phyloP scores from a whole-genome alignment of 768 basidiomycete species.

The Panaeolus cyanescens region DNA sequence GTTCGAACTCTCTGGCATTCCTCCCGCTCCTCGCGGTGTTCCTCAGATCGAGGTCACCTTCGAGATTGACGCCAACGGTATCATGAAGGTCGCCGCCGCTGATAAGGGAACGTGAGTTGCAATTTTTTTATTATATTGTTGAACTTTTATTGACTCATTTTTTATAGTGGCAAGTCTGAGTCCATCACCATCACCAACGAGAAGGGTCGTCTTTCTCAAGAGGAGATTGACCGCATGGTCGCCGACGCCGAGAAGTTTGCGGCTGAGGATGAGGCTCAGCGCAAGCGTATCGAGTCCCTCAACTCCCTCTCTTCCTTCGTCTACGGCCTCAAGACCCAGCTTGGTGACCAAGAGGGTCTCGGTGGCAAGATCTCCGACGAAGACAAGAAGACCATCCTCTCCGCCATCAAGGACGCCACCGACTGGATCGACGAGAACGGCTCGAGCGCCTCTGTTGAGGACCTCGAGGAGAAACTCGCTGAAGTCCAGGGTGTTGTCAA shows the following conservation, averaged over 20 bases:
- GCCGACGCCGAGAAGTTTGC: slow-evolving; percentile 91
- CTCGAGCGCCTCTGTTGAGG: slow-evolving; percentile 74
- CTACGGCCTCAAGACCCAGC: slow-evolving; percentile 85
- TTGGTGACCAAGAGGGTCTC: slow-evolving; percentile 85
- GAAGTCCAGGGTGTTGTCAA: slow-evolving; percentile 76
- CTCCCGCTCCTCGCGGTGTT: slow-evolving; percentile 93
- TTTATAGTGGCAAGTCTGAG: slow-evolving; percentile 75
- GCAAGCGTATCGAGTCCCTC: slow-evolving; percentile 84
- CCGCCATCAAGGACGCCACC: slow-evolving; percentile 82
- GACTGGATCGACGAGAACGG: slow-evolving; percentile 93
- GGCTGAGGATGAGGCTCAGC: slow-evolving; percentile 74
- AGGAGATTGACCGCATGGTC: slow-evolving; percentile 96
- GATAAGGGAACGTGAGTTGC: slow-evolving; percentile 88
- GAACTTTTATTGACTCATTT: neutral
- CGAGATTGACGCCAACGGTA: slow-evolving; percentile 94
- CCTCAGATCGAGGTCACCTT: slow-evolving; percentile 98
- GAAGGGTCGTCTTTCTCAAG: slow-evolving; percentile 87
- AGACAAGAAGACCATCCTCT: slow-evolving; percentile 83
- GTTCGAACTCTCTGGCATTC: slow-evolving; percentile 91
- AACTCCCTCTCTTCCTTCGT: slow-evolving; percentile 82
- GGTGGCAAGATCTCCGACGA: slow-evolving; percentile 84
- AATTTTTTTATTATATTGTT: neutral
- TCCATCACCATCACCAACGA: slow-evolving; percentile 96
- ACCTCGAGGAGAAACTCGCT: slow-evolving; percentile 88
- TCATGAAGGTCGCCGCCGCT: slow-evolving; percentile 89